phyloP scores from a whole-genome alignment of 176 grass and related monocot species.

The Musa acuminata region DNA sequence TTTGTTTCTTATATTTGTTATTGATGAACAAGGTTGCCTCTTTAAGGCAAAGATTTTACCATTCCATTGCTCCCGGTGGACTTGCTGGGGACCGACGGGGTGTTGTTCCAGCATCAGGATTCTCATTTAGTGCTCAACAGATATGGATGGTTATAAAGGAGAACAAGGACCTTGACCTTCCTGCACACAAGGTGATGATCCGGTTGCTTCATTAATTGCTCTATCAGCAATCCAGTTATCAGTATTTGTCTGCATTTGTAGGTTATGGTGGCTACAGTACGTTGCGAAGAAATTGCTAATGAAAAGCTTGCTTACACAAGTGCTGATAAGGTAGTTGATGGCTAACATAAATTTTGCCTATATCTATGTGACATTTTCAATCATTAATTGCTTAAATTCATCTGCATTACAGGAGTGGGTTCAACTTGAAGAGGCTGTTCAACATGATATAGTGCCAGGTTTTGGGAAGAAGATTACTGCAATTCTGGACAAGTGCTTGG shows the following conservation, averaged over 20 bases:
- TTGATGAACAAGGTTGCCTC: slow-evolving; percentile 42
- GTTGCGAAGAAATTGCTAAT: slow-evolving; percentile 83
- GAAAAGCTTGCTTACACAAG: slow-evolving; percentile 74
- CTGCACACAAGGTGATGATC: slow-evolving; percentile 73
- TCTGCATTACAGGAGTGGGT: slow-evolving; percentile 64
- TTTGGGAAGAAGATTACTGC: slow-evolving; percentile 69
- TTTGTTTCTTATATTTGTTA: not conserved
- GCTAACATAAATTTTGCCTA: not conserved
- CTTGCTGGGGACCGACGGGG: slow-evolving; percentile 83
- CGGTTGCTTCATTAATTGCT: not conserved
- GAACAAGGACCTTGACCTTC: slow-evolving; percentile 91
- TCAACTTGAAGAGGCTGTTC: slow-evolving; percentile 69
- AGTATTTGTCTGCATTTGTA: slow-evolving; percentile 14
- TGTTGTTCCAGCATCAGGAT: slow-evolving; percentile 84
- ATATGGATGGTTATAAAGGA: slow-evolving; percentile 97
- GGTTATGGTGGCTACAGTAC: slow-evolving; percentile 96
- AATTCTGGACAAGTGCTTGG: slow-evolving; percentile 82
- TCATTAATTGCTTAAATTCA: slow-evolving; percentile 1
- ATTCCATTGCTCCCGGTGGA: slow-evolving; percentile 76
- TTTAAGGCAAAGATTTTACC: slow-evolving; percentile 89
- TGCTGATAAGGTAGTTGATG: slow-evolving; percentile 53
- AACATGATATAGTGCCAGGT: slow-evolving; percentile 61
- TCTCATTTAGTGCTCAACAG: slow-evolving; percentile 76
- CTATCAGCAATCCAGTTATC: no score
- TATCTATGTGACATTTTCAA: not conserved